Evolutionary conservation across 768 basidiomycete genomes (phyloP).

Genomic region (Kwoniella dejecticola): DNA sequence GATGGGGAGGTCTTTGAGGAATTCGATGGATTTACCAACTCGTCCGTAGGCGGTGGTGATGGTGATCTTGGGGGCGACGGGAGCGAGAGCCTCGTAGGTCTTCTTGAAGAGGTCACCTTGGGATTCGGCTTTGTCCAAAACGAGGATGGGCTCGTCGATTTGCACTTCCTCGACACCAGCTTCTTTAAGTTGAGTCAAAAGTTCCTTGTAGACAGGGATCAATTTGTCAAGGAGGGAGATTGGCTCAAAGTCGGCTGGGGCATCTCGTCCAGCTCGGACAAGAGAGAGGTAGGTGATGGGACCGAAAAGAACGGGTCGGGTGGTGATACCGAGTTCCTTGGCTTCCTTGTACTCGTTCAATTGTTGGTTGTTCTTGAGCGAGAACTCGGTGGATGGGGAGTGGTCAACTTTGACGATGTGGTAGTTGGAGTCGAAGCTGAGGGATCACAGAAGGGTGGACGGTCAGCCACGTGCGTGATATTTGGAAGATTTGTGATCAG

Average conservation of each 20-base stretch:
- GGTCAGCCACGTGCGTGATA: constrained; percentile 7
- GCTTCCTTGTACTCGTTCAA: constrained; percentile 94
- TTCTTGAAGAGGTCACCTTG: constrained; percentile 77
- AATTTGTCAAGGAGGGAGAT: constrained; percentile 86
- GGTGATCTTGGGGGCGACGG: constrained; percentile 85
- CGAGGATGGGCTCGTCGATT: constrained; percentile 94
- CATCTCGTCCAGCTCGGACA: constrained; percentile 85
- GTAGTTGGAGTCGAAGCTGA: constrained; percentile 97
- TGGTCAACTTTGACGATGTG: constrained; percentile 98
- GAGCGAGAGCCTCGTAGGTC: constrained; percentile 77
- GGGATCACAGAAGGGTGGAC: background rate
- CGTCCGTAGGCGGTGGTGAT: constrained; percentile 97
- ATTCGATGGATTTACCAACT: constrained; percentile 86
- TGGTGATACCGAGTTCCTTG: constrained; percentile 79
- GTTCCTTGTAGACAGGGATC: constrained; percentile 85
- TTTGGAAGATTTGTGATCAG: background rate
- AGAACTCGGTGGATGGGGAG: constrained; percentile 86
- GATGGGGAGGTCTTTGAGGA: constrained; percentile 86
- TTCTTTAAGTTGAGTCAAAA: constrained; percentile 84
- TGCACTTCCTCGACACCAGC: constrained; percentile 95
- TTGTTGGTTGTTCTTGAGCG: constrained; percentile 92
- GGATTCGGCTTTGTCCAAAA: constrained; percentile 76
- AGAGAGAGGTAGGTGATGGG: constrained; percentile 93
- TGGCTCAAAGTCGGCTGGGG: constrained; percentile 80
- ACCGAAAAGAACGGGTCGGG: constrained; percentile 93